These are phyloP conservation scores for Phyllosticta ampelicida DNA, from an alignment of 2,329 filamentous ascomycete species.

Conservation along the genomic window DNA sequence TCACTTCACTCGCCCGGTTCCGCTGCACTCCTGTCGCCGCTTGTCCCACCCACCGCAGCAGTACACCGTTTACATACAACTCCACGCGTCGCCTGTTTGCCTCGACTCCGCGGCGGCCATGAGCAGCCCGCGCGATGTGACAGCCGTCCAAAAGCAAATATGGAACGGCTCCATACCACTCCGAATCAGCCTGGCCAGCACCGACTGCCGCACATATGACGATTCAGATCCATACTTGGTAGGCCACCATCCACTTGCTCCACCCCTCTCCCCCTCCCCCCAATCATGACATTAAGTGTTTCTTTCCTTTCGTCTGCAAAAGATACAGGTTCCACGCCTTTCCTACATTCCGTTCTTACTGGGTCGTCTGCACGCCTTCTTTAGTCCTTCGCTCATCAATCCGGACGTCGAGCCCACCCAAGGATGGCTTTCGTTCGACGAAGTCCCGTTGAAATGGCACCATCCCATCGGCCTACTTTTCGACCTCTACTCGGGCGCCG, in stretches of 20 bases:
- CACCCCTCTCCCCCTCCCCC: background rate
- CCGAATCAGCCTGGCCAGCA: slow-evolving; percentile 47
- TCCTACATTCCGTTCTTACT: slow-evolving; percentile 60
- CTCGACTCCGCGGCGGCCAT: slow-evolving; percentile 13
- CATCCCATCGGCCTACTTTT: slow-evolving; percentile 59
- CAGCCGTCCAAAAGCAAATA: slow-evolving; percentile 38
- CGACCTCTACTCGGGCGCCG: slow-evolving; percentile 54
- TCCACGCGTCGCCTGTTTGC: slow-evolving; percentile 5
- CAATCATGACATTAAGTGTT: background rate
- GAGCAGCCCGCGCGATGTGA: slow-evolving; percentile 22
- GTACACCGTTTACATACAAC: background rate
- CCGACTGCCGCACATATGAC: slow-evolving; percentile 51
- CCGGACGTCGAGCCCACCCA: slow-evolving; percentile 41
- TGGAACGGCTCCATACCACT: slow-evolving; percentile 51
- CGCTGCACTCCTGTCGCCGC: background rate
- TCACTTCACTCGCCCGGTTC: background rate
- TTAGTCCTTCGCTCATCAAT: slow-evolving; percentile 47
- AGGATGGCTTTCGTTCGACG: slow-evolving; percentile 57
- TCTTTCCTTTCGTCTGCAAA: background rate
- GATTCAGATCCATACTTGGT: slow-evolving; percentile 51
- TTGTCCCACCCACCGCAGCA: background rate
- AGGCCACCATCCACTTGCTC: slow-evolving; percentile 13
- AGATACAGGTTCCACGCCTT: slow-evolving; percentile 53
- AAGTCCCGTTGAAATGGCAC: slow-evolving; percentile 61
- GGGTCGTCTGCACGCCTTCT: slow-evolving; percentile 52